phyloP scores from a whole-genome alignment of 805 yeast genomes.

The Dipodascus albidus region DNA sequence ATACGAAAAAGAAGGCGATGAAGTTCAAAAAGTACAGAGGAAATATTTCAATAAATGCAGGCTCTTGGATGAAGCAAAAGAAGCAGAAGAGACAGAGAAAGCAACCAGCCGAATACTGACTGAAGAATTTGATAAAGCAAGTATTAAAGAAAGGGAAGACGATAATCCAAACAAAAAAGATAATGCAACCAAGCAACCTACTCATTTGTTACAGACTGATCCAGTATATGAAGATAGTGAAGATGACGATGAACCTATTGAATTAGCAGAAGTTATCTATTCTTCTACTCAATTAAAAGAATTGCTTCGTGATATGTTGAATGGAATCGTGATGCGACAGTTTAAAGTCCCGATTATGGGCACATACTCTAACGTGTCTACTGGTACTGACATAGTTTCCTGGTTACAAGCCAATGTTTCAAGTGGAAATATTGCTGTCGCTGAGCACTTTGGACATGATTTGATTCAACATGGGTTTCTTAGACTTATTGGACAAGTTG shows the following conservation, averaged over 20 bases:
- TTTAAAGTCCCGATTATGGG: slow-evolving; percentile 61
- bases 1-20: slow-evolving; percentile 37
- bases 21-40: slow-evolving; percentile 47
- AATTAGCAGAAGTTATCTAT: slow-evolving; percentile 24
- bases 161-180: background rate
- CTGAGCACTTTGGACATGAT: slow-evolving; percentile 68
- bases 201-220: background rate
- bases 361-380: slow-evolving; percentile 47
- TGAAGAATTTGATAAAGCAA: slow-evolving; percentile 12
- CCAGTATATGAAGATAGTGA: slow-evolving; percentile 12
- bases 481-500: slow-evolving; percentile 51
- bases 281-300: slow-evolving; percentile 31
- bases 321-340: slow-evolving; percentile 39
- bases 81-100: slow-evolving; percentile 36
- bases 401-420: slow-evolving; percentile 43
- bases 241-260: slow-evolving; percentile 12
- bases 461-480: slow-evolving; percentile 49
- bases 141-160: background rate
- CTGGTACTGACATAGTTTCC: slow-evolving; percentile 49
- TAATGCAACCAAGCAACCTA: background rate
- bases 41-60: slow-evolving; percentile 71
- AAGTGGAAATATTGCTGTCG: slow-evolving; percentile 36
- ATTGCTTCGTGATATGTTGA: slow-evolving; percentile 32
- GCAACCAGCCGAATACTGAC: slow-evolving; percentile 10
- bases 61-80: slow-evolving; percentile 52